Base-by-base conservation (phyloP, 768 basidiomycete species). In the Nidularia sp. region DNA sequence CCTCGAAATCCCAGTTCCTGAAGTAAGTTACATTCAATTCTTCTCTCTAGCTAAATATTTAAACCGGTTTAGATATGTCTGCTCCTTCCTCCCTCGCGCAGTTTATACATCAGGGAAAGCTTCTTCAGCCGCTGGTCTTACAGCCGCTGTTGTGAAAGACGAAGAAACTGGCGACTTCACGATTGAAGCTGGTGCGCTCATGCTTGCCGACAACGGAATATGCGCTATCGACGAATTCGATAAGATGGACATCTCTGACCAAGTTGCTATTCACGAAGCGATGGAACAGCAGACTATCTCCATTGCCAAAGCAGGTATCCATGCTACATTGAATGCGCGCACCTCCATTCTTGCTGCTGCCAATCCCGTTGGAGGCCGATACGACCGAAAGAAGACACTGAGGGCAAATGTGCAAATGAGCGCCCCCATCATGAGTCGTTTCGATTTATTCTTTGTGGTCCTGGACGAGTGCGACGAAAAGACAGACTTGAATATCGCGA, bases 151-250 rank as follows among this genome's bases (percentile, higher is more conserved):
- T 0, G 96, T 98, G 54, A 94, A 90, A 62, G 97, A 99, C 61
- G 96, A 98, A 70, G 97, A 98, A 69, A 96, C 95, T 0, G 97
- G 97, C 10, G 97, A 99, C 65, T 99, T 98, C 72, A 98, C 97
- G 0, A 98, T 98, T 63, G 97, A 99, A 72, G 97, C 97, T 18
- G 97, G 97, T 47, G 97, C 97, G 3, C 80, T 99, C 58, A 98
- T 99, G 97, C 82, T 99, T 3, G 97, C 97, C 5, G 97, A 99
- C 72, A 98, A 98, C 60, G 97, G 97, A 6, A 98, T 98, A 65
- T 99, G 97, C 64, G 95, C 95, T n/a, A 99, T 99, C 62, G 97
- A 99, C 72, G 97, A 98, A 70, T 99, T 99, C 63, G 97, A 99
- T 81, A 99, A 99, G 71, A 99, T 99, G 97, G 96, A 98, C 66